A percentile compares a stretch with the other conserved stretches of the same genome.
These are phyloP conservation scores for Alloascoidea africana DNA, from an alignment of 805 yeast genomes.

Conservation along the genomic window DNA sequence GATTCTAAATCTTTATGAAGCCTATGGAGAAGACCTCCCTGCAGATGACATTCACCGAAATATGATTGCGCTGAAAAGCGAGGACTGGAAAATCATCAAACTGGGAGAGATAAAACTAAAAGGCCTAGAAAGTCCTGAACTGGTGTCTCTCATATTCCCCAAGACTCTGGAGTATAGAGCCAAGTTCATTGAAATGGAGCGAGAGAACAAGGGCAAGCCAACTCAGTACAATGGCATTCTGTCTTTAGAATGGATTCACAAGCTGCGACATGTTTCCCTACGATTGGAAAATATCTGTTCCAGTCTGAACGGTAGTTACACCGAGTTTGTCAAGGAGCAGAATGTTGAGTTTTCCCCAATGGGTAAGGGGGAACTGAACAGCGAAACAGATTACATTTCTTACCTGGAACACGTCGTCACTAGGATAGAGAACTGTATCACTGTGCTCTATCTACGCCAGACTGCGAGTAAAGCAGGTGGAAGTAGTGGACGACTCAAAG, in stretches of 20 bases:
- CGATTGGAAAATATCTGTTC: slow-evolving; percentile 46
- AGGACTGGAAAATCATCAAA: slow-evolving; percentile 53
- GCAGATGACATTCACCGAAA: slow-evolving; percentile 40
- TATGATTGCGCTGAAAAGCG: slow-evolving; percentile 42
- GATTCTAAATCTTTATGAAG: slow-evolving; percentile 18
- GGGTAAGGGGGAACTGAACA: slow-evolving; percentile 3
- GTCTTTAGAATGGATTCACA: slow-evolving; percentile 25
- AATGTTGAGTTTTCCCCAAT: slow-evolving; percentile 7
- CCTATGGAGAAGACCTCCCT: slow-evolving; percentile 23
- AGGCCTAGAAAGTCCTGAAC: slow-evolving; percentile 89
- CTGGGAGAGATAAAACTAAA: slow-evolving; percentile 83
- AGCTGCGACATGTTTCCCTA: slow-evolving; percentile 37
- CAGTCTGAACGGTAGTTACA: slow-evolving; percentile 26
- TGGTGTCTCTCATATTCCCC: slow-evolving; percentile 69
- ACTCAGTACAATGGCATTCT: slow-evolving; percentile 12
- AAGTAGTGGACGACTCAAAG: too few species aligned
- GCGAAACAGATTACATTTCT: slow-evolving; percentile 13
- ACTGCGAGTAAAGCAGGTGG: slow-evolving; percentile 5
- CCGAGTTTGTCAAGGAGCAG: slow-evolving; percentile 9
- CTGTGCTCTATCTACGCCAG: slow-evolving; percentile 28
- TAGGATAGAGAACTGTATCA: slow-evolving; percentile 48
- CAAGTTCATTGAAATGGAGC: slow-evolving; percentile 25
- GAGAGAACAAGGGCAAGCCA: slow-evolving; percentile 16
- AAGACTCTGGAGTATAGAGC: slow-evolving; percentile 43
- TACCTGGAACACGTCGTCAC: slow-evolving; percentile 50